Percentiles rank a stretch among this genome's conserved stretches.
These are phyloP conservation scores for Fusarium praegraminearum DNA, from an alignment of 2,329 filamentous ascomycete species.

Conservation along the genomic window DNA sequence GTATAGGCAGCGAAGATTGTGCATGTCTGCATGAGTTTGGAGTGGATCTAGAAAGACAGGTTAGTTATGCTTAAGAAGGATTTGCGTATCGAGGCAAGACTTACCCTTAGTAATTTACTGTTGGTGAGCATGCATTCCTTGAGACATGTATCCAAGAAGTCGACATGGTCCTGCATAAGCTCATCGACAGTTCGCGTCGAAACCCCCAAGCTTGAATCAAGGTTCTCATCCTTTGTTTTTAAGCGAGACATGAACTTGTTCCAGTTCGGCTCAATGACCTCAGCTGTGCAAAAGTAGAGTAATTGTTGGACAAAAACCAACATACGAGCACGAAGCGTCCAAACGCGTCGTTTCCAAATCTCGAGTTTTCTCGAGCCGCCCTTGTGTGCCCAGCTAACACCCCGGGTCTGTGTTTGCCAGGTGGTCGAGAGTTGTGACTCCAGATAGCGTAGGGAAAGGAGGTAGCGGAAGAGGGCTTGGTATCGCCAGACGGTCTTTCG, in stretches of 20 bases:
- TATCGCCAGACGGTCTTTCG: conserved; percentile 97
- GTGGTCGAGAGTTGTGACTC: conserved; percentile 87
- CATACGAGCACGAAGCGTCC: conserved; percentile 93
- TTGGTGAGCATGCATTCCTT: conserved; percentile 99
- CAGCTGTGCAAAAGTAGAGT: conserved; percentile 94
- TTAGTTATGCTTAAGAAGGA: conserved; percentile 24
- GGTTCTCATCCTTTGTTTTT: conserved; percentile 67
- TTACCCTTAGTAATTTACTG: conserved; percentile 89
- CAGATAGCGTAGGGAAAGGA: conserved; percentile 88
- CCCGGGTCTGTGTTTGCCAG: conserved; percentile 91
- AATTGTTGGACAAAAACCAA: conserved; percentile 96
- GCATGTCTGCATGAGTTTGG: conserved; percentile 96
- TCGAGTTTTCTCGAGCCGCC: conserved; percentile 80
- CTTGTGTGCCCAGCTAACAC: conserved; percentile 83
- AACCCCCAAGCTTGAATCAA: conserved; percentile 48
- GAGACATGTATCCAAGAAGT: conserved; percentile 96
- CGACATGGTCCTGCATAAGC: conserved; percentile 98
- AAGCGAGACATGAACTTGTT: conserved; percentile 90
- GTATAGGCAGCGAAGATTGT: conserved; percentile 94
- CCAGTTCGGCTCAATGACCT: conserved; percentile 99
- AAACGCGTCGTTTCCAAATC: conserved; percentile 92
- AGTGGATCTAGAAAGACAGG: conserved; percentile 78
- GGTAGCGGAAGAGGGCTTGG: conserved; percentile 93
- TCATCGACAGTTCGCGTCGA: conserved; percentile 86
- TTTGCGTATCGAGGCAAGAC: conserved; percentile 40